Conservation (phyloP, 1,284 basidiomycete genomes). For the Lentinula novae-zelandiae region DNA sequence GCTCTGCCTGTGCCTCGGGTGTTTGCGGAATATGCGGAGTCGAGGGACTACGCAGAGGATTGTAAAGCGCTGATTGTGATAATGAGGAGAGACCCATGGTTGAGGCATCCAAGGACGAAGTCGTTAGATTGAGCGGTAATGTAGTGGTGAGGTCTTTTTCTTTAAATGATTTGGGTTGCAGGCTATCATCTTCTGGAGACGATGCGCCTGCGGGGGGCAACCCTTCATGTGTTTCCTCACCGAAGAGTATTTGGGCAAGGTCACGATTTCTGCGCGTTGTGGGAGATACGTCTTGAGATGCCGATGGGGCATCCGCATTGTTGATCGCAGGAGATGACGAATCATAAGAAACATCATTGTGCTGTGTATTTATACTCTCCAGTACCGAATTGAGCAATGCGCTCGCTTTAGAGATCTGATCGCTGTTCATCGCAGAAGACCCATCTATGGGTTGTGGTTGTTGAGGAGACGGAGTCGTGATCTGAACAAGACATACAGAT, state of each 20-base stretch:
- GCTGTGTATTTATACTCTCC: conserved; percentile 52
- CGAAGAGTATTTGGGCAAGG: conserved; percentile 71
- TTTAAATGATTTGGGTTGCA: not conserved
- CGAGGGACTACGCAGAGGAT: conserved; percentile 34
- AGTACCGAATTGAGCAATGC: conserved; percentile 67
- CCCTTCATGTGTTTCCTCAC: conserved; percentile 25
- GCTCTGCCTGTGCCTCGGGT: conserved; percentile 43
- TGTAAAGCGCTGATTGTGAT: conserved; percentile 24
- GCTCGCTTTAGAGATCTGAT: conserved; percentile 53
- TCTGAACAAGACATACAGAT: conserved; percentile 31
- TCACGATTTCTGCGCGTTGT: conserved; percentile 62
- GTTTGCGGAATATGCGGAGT: conserved; percentile 36
- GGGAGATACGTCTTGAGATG: conserved; percentile 40
- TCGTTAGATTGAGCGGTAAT: not conserved
- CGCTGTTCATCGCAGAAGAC: conserved; percentile 29
- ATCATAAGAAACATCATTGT: conserved; percentile 20
- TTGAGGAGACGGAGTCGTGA: conserved; percentile 55
- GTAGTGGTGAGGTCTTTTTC: not conserved
- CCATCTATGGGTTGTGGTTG: conserved; percentile 27
- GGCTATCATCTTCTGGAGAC: not conserved
- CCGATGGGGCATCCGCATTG: conserved; percentile 16
- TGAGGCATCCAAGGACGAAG: conserved; percentile 5
- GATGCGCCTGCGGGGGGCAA: not conserved
- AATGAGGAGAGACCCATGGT: conserved; percentile 21
- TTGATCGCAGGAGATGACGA: not conserved